Base-by-base conservation (phyloP, 2,329 filamentous ascomycete genomes). In the Graphilbum sp. region DNA sequence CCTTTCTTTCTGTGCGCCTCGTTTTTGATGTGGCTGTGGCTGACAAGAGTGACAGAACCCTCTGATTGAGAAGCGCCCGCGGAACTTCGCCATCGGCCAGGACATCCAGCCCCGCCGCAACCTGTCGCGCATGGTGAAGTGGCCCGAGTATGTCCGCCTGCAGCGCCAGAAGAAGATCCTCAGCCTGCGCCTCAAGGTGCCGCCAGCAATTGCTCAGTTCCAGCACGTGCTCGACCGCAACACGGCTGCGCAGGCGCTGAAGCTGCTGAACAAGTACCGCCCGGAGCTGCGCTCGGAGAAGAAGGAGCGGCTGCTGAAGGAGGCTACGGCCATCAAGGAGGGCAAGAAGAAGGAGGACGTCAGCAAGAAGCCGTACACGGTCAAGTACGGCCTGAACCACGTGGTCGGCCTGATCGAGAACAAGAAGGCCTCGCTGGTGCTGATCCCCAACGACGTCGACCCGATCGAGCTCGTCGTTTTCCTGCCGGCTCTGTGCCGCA, bases 291-390 rank as follows among this genome's bases (percentile, higher is more conserved):
- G 95, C 79, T 70, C 73, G 55, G 88, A 96, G 80, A 98, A 98
- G 85, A 98, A 96, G 79, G 92, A 98, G 74, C 86, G 90, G 69
- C 75, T 98, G 50, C 77, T 83, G 63, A 86, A 94, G 76, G 90
- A 98, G 77, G 90, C 92, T 49, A 94, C 87, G 55, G 92, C 90
- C 57, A 77, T 98, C 63, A 79, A 86, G 63, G 87, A 96, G 67
- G 90, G 92, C 66, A 95, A 96, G 83, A 98, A 96, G 83, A 96
- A 96, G 83, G 92, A 98, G 76, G 87, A 94, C 57, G 88, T 93
- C 62, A 84, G 76, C 81, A 96, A 96, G 85, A 98, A 98, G 83
- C 90, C 90, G 58, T 98, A 95, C 69, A 70, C 81, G 51, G 87
- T 90, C 75, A 98, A 98, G 80, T 98, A 95, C 69, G 90, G 90